Conservation (phyloP, 352 stramenopile species). For the Phytophthora rubi region DNA sequence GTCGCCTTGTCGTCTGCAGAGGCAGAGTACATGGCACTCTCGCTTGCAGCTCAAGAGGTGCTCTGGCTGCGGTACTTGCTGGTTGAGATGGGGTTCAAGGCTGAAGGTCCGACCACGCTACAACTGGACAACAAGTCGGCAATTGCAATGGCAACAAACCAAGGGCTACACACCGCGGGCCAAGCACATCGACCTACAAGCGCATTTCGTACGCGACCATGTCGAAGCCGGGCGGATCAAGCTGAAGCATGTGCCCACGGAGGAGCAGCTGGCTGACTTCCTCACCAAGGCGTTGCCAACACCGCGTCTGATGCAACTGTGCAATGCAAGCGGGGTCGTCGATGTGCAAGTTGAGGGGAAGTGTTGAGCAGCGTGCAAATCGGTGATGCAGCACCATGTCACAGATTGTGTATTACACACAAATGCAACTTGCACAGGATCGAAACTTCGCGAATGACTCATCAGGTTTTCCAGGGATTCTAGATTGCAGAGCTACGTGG, state of each 20-base stretch:
- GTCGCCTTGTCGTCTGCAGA: constrained; percentile 12
- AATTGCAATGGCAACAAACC: constrained; percentile 1
- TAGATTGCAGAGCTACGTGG: too few relatives aligned
- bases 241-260: background rate
- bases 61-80: constrained; percentile 9
- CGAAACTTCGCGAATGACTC: too few relatives aligned
- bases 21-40: constrained; percentile 16
- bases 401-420: too few relatives aligned
- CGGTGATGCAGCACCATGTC: too few relatives aligned
- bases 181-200: constrained; percentile 7
- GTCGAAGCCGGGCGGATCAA: background rate
- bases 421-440: too few relatives aligned
- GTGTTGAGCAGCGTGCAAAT: background rate
- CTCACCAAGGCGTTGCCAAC: constrained; percentile 1
- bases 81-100: constrained; percentile 5
- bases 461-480: too few relatives aligned
- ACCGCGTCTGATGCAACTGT: background rate
- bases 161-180: constrained; percentile 1
- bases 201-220: constrained; percentile 5
- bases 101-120: background rate
- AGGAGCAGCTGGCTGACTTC: constrained; percentile 6
- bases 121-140: constrained; percentile 10
- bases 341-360: constrained; percentile 6
- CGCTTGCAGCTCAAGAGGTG: constrained; percentile 12
- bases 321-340: constrained; percentile 1